phyloP scores from a whole-genome alignment of 345 rosid genomes.

The Stellera chamaejasme region DNA sequence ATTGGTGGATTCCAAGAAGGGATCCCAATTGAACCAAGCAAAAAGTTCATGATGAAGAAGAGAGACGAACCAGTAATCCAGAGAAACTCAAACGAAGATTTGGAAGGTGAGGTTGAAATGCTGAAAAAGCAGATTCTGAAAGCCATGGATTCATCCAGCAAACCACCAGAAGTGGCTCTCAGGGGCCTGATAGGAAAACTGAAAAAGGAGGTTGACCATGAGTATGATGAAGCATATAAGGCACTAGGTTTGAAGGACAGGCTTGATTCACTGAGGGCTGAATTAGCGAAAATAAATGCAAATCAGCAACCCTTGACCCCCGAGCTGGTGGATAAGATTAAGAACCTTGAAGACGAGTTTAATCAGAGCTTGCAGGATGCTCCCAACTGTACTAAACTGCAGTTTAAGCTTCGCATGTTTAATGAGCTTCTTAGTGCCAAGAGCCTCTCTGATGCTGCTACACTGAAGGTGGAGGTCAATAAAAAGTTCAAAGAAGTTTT shows the following conservation, averaged over 20 bases:
- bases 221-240: conserved; percentile 54
- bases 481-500: conserved; percentile 52
- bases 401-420: conserved; percentile 65
- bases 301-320: conserved; percentile 57
- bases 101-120: conserved; percentile 62
- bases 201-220: conserved; percentile 66
- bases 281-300: conserved; percentile 40
- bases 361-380: conserved; percentile 38
- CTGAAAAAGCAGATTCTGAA: conserved; percentile 56
- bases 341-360: conserved; percentile 60
- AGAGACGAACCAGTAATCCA: conserved; percentile 34
- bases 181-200: conserved; percentile 60
- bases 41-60: conserved; percentile 66
- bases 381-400: conserved; percentile 53
- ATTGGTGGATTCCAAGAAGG: conserved; percentile 72
- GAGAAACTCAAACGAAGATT: conserved; percentile 33
- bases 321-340: conserved; percentile 42
- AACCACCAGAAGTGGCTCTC: conserved; percentile 41
- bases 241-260: conserved; percentile 54
- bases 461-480: conserved; percentile 40
- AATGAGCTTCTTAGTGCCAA: conserved; percentile 57
- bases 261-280: conserved; percentile 33
- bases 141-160: conserved; percentile 55
- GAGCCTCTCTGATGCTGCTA: conserved; percentile 26
- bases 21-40: conserved; percentile 49